Conservation (phyloP, 768 basidiomycete species). For the Russula abietina region DNA sequence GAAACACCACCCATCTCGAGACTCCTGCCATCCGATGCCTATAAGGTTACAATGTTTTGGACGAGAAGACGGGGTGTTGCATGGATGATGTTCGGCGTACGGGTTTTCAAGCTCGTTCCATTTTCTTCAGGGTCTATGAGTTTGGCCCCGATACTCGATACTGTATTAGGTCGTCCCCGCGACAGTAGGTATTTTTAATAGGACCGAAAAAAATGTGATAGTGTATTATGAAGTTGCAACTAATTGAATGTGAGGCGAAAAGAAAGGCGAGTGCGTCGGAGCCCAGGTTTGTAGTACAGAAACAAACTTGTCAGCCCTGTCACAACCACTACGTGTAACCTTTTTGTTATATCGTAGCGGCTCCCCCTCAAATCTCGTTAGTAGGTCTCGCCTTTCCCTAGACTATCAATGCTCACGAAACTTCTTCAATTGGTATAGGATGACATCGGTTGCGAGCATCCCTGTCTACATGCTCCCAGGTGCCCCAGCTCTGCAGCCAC, state of each 20-base stretch:
- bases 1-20: not conserved
- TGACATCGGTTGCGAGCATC: conserved; percentile 69
- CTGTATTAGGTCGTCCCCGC: not conserved
- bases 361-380: conserved; percentile 7
- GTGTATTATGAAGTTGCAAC: not conserved
- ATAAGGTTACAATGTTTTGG: not conserved
- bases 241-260: conserved; percentile 16
- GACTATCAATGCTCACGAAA: conserved; percentile 9
- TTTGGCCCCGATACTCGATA: not conserved
- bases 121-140: conserved; percentile 6
- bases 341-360: conserved; percentile 16
- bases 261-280: conserved; percentile 8
- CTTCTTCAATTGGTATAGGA: conserved; percentile 29
- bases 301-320: conserved; percentile 22
- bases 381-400: not conserved
- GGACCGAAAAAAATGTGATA: conserved; percentile 1
- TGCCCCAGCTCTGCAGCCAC: conserved; percentile 66
- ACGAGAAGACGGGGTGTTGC: not conserved
- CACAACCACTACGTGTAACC: conserved; percentile 21
- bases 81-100: not conserved
- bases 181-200: conserved; percentile 1
- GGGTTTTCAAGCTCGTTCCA: conserved; percentile 7
- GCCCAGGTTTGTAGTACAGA: conserved; percentile 1
- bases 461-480: conserved; percentile 69
- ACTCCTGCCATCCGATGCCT: not conserved